Evolutionary conservation across 352 stramenopile genomes (phyloP), one percentile per base, ranked within the genome.

Genomic region (Globisporangium radiosum): DNA sequence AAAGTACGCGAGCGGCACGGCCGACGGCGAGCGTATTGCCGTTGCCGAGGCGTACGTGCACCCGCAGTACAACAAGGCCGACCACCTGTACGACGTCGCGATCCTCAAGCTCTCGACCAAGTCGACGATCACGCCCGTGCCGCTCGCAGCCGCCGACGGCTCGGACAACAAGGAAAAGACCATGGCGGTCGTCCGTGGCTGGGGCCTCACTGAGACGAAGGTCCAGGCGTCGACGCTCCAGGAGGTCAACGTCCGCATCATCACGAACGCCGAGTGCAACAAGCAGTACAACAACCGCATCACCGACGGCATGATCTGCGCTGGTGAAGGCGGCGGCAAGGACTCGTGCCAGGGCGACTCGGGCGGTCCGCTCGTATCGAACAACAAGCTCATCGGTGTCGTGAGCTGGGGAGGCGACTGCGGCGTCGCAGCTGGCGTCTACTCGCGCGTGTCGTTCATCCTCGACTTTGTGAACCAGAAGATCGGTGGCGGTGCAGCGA

Each of bases 331-430:
- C 39, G 59, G 68, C 43, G 71, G 69, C 40, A 75, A 85, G 60
- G 75, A 82, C 57, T 72, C 72, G 36, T 90, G 77, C 76, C 83
- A 87, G 59, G 77, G 80, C 52, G 80, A 90, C 64, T 90, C 80
- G 14, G 80, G 78, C 10, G 77, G 80, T 8, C 74, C 80, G 13
- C 67, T 90, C 8, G 78, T 85, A 36, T 66, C 65, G 1, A 80
- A 72, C 57, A 59, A 81, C 53, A 73, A 70, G 53, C 64, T 87
- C 14, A 54, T 90, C 25, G 80, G 80, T 8, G 57, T 90, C n/a
- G 80, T 90, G 10, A 88, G 76, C 66, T 90, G 77, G 80, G 77
- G 76, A 17, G 76, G 72, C 51, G 71, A 67, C 3, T 88, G 80
- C 57, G 80, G 77, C 25, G 65, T 70, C 17, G 74, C 70, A 7